Evolutionary conservation across 306 rosid genomes (phyloP), one percentile per base, ranked within the genome.

Genomic region (Acacia acuminata): DNA sequence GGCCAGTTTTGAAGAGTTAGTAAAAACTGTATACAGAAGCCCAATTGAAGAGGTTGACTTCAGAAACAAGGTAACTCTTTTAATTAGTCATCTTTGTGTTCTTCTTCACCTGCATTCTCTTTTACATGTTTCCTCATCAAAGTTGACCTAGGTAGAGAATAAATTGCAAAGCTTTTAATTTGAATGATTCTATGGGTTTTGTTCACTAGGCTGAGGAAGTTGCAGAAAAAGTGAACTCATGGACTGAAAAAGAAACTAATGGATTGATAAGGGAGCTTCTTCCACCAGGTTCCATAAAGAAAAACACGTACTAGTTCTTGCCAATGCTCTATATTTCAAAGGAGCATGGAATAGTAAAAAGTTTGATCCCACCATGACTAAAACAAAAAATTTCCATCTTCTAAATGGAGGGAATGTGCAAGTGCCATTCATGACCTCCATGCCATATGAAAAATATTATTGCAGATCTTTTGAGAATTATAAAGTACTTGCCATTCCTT

Each of bases 271-370:
- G 12, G 67, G 42, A 73, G 7, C 13, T 78, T 60, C 75, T 82
- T 63, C 64, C 71, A 4, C 3, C 11, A 0, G 43, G 9, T 1
- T 11, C 48, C 5, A 7, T 77, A 10, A 67, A 25, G 32, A 1
- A n/a, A 2, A 1, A 6, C 1, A 80, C 82, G 27, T 8, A 47
- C 70, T 82, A 10, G 22, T 76, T 30, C 70, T 86, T 75, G 84
- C 51, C 4, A 82, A 82, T 71, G 86, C 85, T 30, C 64, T 84
- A 4, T 84, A 76, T 75, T 84, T 84, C 65, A 81, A 77, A 70
- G 82, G 84, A 76, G 50, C 61, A 0, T 86, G 86, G 89, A 22
- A 30, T 19, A 38, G 42, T 38, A 10, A 24, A 4, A 43, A 22
- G 16, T 82, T 86, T 56, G 2, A 48, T 40, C 42, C 60, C 7